Evolutionary conservation across 2,329 filamentous ascomycete species (phyloP).

Genomic region (Pseudofabraea citricarpa): DNA sequence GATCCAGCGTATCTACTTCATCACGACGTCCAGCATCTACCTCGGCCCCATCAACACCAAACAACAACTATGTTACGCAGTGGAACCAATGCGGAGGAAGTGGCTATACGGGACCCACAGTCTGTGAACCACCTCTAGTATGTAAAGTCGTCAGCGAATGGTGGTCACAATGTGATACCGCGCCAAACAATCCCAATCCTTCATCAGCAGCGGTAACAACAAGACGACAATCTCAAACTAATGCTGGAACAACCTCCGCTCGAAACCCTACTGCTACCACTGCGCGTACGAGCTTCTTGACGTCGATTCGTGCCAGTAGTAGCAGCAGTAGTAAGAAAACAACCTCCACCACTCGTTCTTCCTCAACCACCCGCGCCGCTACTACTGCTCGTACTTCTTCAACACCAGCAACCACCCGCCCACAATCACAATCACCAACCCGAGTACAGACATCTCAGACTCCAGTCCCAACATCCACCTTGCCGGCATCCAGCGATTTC

Average conservation of each 20-base stretch:
- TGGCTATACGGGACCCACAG: background rate
- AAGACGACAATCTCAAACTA: background rate
- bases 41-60: background rate
- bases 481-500: no score
- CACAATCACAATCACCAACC: background rate
- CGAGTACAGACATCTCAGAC: background rate
- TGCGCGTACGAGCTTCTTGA: no score
- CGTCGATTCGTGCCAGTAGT: no score
- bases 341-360: background rate
- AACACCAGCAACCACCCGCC: background rate
- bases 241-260: no score
- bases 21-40: no score
- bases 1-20: background rate
- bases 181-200: background rate
- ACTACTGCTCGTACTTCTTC: background rate
- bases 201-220: background rate
- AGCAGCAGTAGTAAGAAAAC: background rate
- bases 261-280: no score
- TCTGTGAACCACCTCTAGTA: background rate
- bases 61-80: background rate
- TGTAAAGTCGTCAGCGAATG: background rate
- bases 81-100: background rate
- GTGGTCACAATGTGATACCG: background rate
- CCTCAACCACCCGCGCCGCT: background rate
- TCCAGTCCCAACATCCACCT: background rate